These are phyloP conservation scores for Geoglossum cookeanum DNA, from an alignment of 2,329 filamentous ascomycete genomes.

Conservation along the genomic window DNA sequence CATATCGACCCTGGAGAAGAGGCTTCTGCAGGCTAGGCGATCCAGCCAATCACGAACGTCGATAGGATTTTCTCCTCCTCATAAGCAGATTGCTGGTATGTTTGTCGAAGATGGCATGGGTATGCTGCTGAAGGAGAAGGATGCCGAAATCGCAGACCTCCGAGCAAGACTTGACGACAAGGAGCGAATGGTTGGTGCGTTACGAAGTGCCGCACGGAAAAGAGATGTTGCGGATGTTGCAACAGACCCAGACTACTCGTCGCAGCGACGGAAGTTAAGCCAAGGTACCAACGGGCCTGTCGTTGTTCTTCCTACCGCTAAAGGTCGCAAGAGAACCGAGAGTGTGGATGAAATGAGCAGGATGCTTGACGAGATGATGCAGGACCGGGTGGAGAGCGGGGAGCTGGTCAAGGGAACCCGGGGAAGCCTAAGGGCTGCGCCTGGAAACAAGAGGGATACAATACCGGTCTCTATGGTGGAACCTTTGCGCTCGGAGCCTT, in stretches of 20 bases:
- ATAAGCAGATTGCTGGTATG: conserved; percentile 44
- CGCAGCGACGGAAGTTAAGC: conserved; percentile 11
- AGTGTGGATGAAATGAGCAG: conserved; percentile 84
- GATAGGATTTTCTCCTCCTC: conserved; percentile 40
- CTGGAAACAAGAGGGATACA: conserved; percentile 21
- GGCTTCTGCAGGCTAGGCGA: conserved; percentile 71
- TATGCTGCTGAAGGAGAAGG: conserved; percentile 64
- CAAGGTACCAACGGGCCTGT: background rate
- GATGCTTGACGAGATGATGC: conserved; percentile 93
- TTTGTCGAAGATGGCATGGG: conserved; percentile 62
- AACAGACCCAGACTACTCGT: conserved; percentile 15
- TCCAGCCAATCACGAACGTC: conserved; percentile 81
- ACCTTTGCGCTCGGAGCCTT: background rate
- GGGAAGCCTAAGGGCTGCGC: conserved; percentile 44
- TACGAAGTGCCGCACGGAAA: conserved; percentile 70
- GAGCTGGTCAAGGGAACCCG: conserved; percentile 46
- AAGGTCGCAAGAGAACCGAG: conserved; percentile 25
- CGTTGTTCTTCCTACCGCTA: background rate
- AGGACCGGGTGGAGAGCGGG: conserved; percentile 63
- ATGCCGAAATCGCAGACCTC: conserved; percentile 82
- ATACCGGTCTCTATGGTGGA: background rate
- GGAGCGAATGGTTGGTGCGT: conserved; percentile 75
- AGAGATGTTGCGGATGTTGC: conserved; percentile 57
- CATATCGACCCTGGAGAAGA: conserved; percentile 81
- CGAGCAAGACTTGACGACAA: conserved; percentile 81